Percentiles rank a stretch among this genome's conserved stretches.
These are phyloP conservation scores for Eucalyptus regnans DNA, from an alignment of 345 rosid species.

Conservation along the genomic window DNA sequence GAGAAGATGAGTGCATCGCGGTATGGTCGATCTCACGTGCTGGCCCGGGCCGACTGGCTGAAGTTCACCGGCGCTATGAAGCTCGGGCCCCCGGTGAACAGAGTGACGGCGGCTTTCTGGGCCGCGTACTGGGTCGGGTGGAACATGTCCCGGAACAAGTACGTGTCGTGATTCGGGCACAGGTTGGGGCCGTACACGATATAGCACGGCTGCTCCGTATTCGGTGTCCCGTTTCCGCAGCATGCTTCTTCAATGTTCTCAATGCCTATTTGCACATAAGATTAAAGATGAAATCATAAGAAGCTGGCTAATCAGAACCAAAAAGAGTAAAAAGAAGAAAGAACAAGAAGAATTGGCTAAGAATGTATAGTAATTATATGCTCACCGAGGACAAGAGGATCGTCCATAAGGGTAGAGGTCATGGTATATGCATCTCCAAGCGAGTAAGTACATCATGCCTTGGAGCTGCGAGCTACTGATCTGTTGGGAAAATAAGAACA, in stretches of 20 bases:
- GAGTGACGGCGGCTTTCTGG: background rate
- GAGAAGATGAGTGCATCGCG: background rate
- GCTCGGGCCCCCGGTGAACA: background rate
- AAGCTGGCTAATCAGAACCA: background rate
- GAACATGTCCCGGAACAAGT: slow-evolving; percentile 13
- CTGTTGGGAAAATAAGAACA: too few relatives aligned
- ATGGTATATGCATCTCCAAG: slow-evolving; percentile 1
- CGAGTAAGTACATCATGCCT: background rate
- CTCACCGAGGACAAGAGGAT: background rate
- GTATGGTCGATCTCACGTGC: background rate
- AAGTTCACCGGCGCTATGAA: background rate
- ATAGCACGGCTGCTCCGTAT: background rate
- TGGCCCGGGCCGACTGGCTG: background rate
- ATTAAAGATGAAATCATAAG: background rate
- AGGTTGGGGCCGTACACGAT: background rate
- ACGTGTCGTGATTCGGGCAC: background rate
- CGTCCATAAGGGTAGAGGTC: background rate
- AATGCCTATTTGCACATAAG: background rate
- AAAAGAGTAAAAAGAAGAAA: background rate
- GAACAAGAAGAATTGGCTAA: background rate
- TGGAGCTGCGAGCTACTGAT: background rate
- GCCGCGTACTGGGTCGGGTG: slow-evolving; percentile 1
- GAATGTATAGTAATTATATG: background rate
- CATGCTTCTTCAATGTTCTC: background rate
- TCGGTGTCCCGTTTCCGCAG: slow-evolving; percentile 3